These are phyloP conservation scores for Fonsecaea pedrosoi DNA, from an alignment of 2,329 filamentous ascomycete species.

Conservation along the genomic window DNA sequence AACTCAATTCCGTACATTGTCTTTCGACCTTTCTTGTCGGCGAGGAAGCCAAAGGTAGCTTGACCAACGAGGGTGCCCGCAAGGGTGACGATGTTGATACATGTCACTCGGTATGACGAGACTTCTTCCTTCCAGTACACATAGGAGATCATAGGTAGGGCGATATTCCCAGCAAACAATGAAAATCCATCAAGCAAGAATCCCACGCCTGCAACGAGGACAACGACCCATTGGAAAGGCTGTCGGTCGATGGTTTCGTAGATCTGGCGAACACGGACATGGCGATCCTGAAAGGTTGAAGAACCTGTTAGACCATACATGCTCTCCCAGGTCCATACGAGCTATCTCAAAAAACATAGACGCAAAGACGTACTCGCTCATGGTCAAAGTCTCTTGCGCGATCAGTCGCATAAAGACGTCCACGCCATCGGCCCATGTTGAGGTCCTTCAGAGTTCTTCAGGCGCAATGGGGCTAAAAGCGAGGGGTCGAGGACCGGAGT, in stretches of 20 bases:
- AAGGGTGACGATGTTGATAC: slow-evolving; percentile 56
- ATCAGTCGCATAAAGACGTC: slow-evolving; percentile 52
- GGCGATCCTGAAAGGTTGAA: slow-evolving; percentile 45
- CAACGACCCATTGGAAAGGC: slow-evolving; percentile 52
- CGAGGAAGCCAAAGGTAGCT: slow-evolving; percentile 55
- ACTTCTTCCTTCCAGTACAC: slow-evolving; percentile 55
- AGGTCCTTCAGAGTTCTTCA: neutral
- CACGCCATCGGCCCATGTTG: slow-evolving; percentile 33
- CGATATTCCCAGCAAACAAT: slow-evolving; percentile 59
- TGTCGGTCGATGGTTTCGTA: slow-evolving; percentile 55
- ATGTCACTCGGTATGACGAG: slow-evolving; percentile 46
- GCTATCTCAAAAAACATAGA: slow-evolving; percentile 26
- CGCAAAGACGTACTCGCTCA: slow-evolving; percentile 43
- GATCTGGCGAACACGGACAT: slow-evolving; percentile 53
- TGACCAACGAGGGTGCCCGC: slow-evolving; percentile 57
- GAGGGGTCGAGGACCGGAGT: slow-evolving; percentile 19
- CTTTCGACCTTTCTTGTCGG: slow-evolving; percentile 56
- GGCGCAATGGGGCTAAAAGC: slow-evolving; percentile 26
- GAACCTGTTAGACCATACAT: neutral
- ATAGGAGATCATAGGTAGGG: slow-evolving; percentile 57
- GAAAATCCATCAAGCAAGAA: slow-evolving; percentile 59
- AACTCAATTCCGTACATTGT: slow-evolving; percentile 61
- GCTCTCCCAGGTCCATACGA: slow-evolving; percentile 1
- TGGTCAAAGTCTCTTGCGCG: slow-evolving; percentile 54
- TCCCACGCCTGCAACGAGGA: slow-evolving; percentile 56